Percentiles rank a stretch among this genome's conserved stretches.
phyloP scores from a whole-genome alignment of 129 eudicot species.

The Arctium lappa region DNA sequence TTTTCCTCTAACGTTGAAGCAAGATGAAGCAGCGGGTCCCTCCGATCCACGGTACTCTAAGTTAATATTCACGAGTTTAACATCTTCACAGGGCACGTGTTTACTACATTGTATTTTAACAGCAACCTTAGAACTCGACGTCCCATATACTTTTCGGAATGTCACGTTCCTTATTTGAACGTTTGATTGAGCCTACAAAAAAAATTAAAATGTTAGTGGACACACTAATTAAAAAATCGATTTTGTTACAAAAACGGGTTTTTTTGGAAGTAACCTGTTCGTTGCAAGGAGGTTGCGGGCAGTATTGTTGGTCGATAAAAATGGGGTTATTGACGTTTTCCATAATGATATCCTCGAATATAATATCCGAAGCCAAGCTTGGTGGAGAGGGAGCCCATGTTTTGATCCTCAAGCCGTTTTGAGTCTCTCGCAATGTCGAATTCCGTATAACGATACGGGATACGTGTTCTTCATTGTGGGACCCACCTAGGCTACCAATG shows the following conservation, averaged over 20 bases:
- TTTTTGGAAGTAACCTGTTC: conserved; percentile 24
- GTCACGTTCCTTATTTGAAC: conserved; percentile 51
- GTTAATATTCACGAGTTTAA: conserved; percentile 48
- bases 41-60: conserved; percentile 42
- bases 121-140: conserved; percentile 46
- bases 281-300: conserved; percentile 46
- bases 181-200: conserved; percentile 33
- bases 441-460: conserved; percentile 36
- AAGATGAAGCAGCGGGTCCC: conserved; percentile 38
- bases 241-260: neutral
- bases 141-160: conserved; percentile 44
- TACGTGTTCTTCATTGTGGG: conserved; percentile 27
- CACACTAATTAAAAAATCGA: neutral
- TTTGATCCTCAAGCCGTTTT: conserved; percentile 73
- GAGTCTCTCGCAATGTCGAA: conserved; percentile 43
- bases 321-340: conserved; percentile 57
- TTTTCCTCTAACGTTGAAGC: conserved; percentile 43
- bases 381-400: conserved; percentile 55
- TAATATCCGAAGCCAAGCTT: conserved; percentile 38
- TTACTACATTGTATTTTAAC: conserved; percentile 40
- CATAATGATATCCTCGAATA: conserved; percentile 46
- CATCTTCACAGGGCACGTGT: conserved; percentile 41
- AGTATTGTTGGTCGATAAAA: conserved; percentile 69
- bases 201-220: neutral
- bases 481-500: conserved; percentile 72